phyloP scores from a whole-genome alignment of 2,329 filamentous ascomycete genomes.

The Diaporthe australafricana region DNA sequence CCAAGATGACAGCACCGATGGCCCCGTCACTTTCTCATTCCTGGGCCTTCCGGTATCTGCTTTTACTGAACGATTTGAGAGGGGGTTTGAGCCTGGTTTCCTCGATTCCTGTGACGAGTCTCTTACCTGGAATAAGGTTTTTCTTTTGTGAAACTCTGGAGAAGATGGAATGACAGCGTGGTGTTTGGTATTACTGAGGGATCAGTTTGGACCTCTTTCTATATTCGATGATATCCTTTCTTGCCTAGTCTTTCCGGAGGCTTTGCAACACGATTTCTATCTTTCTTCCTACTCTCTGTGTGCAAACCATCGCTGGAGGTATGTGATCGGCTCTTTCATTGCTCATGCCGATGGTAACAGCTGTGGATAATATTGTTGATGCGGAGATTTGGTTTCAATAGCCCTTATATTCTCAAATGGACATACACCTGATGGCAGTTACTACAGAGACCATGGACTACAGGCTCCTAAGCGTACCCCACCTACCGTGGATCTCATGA shows the following conservation, averaged over 20 bases:
- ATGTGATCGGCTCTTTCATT: neutral
- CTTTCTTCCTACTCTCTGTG: neutral
- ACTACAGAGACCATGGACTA: no score
- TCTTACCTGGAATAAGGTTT: neutral
- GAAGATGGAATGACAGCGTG: neutral
- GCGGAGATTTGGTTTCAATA: no score
- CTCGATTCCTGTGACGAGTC: neutral
- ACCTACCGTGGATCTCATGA: no score
- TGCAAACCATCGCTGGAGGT: neutral
- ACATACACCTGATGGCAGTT: no score
- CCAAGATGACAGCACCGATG: neutral
- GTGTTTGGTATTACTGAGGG: conserved; percentile 11
- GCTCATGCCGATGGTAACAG: neutral
- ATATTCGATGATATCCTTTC: neutral
- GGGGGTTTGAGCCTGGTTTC: no score
- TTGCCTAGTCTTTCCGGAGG: neutral
- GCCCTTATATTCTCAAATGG: no score
- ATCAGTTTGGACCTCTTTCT: neutral
- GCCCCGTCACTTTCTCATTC: neutral
- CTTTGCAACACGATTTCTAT: neutral
- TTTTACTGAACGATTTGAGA: neutral
- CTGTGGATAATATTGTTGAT: no score
- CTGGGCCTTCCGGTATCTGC: neutral
- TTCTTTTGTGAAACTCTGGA: neutral
- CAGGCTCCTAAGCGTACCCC: no score